Percentiles rank a stretch among this genome's conserved stretches.
These are phyloP conservation scores for Ammopiptanthus mongolicus DNA, from an alignment of 306 rosid genomes.

Conservation along the genomic window DNA sequence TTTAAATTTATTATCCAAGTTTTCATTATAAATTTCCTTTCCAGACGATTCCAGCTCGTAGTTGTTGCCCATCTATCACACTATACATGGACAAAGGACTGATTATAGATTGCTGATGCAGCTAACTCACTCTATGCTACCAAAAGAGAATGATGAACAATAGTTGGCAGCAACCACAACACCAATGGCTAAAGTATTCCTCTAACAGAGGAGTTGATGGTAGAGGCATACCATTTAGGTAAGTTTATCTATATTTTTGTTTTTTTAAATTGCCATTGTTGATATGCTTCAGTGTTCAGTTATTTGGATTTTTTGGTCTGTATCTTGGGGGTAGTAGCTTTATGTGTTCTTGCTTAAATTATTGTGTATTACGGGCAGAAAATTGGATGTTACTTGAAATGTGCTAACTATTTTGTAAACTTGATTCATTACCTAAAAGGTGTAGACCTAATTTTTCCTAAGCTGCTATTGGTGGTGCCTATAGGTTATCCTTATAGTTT, in stretches of 20 bases:
- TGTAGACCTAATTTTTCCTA: background rate
- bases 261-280: background rate
- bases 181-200: constrained; percentile 29
- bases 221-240: constrained; percentile 72
- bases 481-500: no score
- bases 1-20: no score
- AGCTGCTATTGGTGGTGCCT: no score
- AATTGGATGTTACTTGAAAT: background rate
- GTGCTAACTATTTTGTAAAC: background rate
- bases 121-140: constrained; percentile 18
- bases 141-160: no score
- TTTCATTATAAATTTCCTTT: no score
- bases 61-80: no score
- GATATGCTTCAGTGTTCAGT: background rate
- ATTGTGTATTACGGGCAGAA: background rate
- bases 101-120: no score
- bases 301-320: background rate
- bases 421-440: background rate
- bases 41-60: no score
- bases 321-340: background rate
- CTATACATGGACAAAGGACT: no score
- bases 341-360: background rate
- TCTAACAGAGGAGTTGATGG: constrained; percentile 37
- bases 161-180: constrained; percentile 19
- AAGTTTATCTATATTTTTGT: background rate